These are phyloP conservation scores for Pilatotrama ljubarskyi DNA, from an alignment of 768 basidiomycete species.

Conservation along the genomic window DNA sequence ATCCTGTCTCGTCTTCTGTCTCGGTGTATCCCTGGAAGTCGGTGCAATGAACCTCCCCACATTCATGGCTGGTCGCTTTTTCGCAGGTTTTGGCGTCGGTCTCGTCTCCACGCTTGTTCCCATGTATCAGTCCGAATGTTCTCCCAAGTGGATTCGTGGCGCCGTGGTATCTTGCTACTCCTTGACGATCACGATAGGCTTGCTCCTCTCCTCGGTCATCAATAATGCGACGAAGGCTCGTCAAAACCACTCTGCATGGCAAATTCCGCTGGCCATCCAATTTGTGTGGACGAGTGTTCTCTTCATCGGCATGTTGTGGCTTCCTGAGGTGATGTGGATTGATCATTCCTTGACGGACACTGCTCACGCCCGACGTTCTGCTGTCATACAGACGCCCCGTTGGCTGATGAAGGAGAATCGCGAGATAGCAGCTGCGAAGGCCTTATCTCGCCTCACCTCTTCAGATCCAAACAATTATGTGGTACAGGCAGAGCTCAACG, in stretches of 20 bases:
- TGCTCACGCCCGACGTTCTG: background rate
- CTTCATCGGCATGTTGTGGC: conserved; percentile 62
- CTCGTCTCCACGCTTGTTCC: conserved; percentile 67
- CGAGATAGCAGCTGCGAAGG: conserved; percentile 52
- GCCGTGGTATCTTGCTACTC: conserved; percentile 33
- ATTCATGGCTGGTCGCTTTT: conserved; percentile 69
- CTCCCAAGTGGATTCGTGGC: conserved; percentile 59
- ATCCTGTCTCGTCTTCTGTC: conserved; percentile 48
- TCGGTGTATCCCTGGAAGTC: conserved; percentile 39
- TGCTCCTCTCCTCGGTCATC: conserved; percentile 64
- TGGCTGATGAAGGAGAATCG: conserved; percentile 67
- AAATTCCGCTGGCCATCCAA: conserved; percentile 72
- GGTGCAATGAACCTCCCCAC: conserved; percentile 40
- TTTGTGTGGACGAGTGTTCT: conserved; percentile 78
- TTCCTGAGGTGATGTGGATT: conserved; percentile 52
- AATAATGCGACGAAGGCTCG: conserved; percentile 32
- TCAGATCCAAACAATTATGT: conserved; percentile 29
- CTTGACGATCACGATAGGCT: conserved; percentile 72
- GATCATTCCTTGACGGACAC: no score
- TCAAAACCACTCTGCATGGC: conserved; percentile 51
- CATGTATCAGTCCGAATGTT: conserved; percentile 55
- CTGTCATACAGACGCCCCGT: conserved; percentile 50
- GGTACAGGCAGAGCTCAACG: conserved; percentile 33
- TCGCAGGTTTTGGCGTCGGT: conserved; percentile 80
- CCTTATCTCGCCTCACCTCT: conserved; percentile 47